Conservation (phyloP, 2,329 filamentous ascomycete species). For the Alternaria atra region DNA sequence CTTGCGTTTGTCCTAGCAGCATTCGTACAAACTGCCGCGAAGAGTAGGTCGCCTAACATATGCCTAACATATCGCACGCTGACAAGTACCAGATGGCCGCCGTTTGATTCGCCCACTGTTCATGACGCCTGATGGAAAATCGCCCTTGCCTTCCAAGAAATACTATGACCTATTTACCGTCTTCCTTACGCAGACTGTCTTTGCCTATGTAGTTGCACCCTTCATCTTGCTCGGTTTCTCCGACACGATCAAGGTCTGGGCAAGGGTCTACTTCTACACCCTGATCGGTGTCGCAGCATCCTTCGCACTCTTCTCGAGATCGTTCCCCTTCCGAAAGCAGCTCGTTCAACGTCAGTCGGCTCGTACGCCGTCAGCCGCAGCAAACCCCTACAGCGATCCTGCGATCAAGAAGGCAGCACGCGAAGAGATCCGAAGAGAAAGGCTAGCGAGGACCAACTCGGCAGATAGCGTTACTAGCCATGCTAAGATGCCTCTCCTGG, state of each 20-base stretch:
- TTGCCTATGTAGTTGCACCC: constrained; percentile 83
- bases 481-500: constrained; percentile 71
- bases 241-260: constrained; percentile 79
- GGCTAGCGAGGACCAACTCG: constrained; percentile 62
- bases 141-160: constrained; percentile 69
- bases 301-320: constrained; percentile 81
- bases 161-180: constrained; percentile 86
- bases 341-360: constrained; percentile 48
- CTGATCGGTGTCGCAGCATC: constrained; percentile 71
- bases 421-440: constrained; percentile 47
- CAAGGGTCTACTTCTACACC: constrained; percentile 87
- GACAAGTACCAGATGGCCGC: constrained; percentile 73
- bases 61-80: not conserved
- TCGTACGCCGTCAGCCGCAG: constrained; percentile 30
- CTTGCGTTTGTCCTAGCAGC: constrained; percentile 87
- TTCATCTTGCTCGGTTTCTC: constrained; percentile 83
- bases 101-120: constrained; percentile 93
- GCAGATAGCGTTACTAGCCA: constrained; percentile 60
- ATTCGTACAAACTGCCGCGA: constrained; percentile 90
- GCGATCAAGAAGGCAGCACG: constrained; percentile 42
- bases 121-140: constrained; percentile 75
- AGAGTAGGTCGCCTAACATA: constrained; percentile 71
- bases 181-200: constrained; percentile 79
- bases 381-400: constrained; percentile 34
- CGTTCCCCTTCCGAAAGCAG: constrained; percentile 67